Conservation (phyloP, 306 rosid species). For the Rubus idaeus region DNA sequence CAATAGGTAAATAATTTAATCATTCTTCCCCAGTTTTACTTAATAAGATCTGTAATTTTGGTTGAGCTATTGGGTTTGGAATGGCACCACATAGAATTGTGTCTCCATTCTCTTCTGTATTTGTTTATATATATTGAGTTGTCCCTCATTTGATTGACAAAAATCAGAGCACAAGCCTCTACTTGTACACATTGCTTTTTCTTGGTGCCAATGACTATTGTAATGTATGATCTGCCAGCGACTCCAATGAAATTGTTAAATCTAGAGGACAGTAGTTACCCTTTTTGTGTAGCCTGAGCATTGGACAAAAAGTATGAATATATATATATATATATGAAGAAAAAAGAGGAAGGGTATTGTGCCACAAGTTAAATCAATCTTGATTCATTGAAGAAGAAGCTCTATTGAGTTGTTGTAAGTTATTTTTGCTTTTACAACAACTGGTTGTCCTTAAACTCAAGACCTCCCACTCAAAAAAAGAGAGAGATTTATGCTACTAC, state of each 20-base stretch:
- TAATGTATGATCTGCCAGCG: background rate
- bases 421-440: no score
- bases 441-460: no score
- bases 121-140: conserved; percentile 16
- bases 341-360: background rate
- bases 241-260: background rate
- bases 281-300: no score
- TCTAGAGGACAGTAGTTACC: background rate
- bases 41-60: conserved; percentile 29
- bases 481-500: no score
- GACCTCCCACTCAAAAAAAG: no score
- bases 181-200: background rate
- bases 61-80: conserved; percentile 19
- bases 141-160: conserved; percentile 2
- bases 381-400: background rate
- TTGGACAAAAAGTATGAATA: no score
- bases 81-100: conserved; percentile 12
- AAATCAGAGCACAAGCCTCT: background rate
- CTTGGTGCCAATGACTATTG: background rate
- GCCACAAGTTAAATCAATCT: background rate
- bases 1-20: conserved; percentile 48
- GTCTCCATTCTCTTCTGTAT: conserved; percentile 22
- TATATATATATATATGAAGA: background rate
- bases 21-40: conserved; percentile 22
- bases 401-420: no score